Base-by-base conservation (phyloP, 2,329 filamentous ascomycete species). In the Calonectria multiphialidica region DNA sequence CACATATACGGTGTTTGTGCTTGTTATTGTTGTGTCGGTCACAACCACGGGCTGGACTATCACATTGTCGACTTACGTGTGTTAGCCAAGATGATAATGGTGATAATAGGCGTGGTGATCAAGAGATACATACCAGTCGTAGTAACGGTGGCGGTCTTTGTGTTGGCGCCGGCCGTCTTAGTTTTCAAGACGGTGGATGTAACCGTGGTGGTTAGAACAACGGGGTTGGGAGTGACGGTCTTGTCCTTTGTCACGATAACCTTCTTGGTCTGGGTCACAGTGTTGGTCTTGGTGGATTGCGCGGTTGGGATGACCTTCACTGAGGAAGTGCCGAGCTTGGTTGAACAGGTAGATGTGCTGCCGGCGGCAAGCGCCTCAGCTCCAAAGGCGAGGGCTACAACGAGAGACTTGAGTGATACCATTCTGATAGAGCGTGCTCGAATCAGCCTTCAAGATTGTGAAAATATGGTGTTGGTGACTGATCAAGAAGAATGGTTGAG, bases 21-120 rank as follows among this genome's bases (percentile, higher is more conserved):
- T 35, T 3, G 50, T 57, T 12, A 37, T 30, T 6, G 50, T 57
- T 25, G 15, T n/a, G n/a, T 57, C 50, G 12, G 50, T 57, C n/a
- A 57, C 9, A 57, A 37, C 23, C 6, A 57, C 30, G 12, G 50
- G 50, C 28, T 57, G 50, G 12, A 30, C 37, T 6, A 57, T 57
- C 30, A 33, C 33, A 13, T 57, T 57, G 30, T 57, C 37, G 2
- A n/a, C 50, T 57, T 23, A 15, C 10, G 10, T 3, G 23, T 57
- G 30, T 57, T 15, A 57, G 50, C n/a, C n/a, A n/a, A n/a, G 23
- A 57, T 3, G 30, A 3, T 1, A 3, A 23, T 37, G 4, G 15
- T 50, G 9, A 37, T n/a, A n/a, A n/a, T n/a, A n/a, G n/a, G n/a
- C 5, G 1, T 2, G 5, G 2, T 15, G 0, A 3, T 9, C 23